Percentiles rank a stretch among this genome's conserved stretches.
phyloP scores from a whole-genome alignment of 2,329 filamentous ascomycete species.

The Nigrospora oryzae region DNA sequence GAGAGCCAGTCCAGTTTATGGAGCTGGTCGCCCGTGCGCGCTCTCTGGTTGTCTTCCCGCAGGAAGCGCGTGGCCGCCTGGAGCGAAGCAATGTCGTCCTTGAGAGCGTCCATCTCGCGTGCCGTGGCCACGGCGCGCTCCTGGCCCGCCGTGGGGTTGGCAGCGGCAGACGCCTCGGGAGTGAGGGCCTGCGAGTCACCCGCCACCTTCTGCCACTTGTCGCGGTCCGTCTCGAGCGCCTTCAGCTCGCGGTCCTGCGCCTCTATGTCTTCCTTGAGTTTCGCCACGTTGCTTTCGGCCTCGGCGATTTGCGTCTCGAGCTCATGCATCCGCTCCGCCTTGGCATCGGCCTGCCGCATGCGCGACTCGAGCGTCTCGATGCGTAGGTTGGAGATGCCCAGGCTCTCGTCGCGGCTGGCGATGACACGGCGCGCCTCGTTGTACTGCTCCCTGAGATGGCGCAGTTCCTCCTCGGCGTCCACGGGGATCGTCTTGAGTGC shows the following conservation, averaged over 20 bases:
- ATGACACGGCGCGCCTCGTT: slow-evolving; percentile 66
- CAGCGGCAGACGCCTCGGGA: slow-evolving; percentile 21
- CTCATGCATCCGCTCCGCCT: slow-evolving; percentile 60
- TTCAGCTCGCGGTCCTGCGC: slow-evolving; percentile 60
- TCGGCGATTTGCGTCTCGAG: slow-evolving; percentile 52
- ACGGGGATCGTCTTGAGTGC: slow-evolving; percentile 72
- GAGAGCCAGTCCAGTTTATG: slow-evolving; percentile 52
- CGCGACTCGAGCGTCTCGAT: slow-evolving; percentile 87
- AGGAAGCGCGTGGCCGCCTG: slow-evolving; percentile 61
- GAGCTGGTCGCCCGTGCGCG: slow-evolving; percentile 45
- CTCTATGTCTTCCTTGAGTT: slow-evolving; percentile 56
- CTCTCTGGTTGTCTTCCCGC: slow-evolving; percentile 57
- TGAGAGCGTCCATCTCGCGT: slow-evolving; percentile 64
- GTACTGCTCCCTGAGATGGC: slow-evolving; percentile 70
- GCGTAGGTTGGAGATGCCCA: slow-evolving; percentile 82
- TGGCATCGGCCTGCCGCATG: slow-evolving; percentile 75
- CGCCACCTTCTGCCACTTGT: slow-evolving; percentile 64
- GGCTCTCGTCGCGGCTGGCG: slow-evolving; percentile 67
- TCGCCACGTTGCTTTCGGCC: slow-evolving; percentile 38
- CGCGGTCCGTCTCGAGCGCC: slow-evolving; percentile 54
- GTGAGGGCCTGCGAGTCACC: slow-evolving; percentile 48
- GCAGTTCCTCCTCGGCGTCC: slow-evolving; percentile 78
- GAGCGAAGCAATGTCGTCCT: slow-evolving; percentile 56
- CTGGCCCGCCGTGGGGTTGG: slow-evolving; percentile 41
- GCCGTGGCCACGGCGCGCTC: slow-evolving; percentile 62